Evolutionary conservation across 306 rosid species (phyloP).

Genomic region (Medicago ruthenica): DNA sequence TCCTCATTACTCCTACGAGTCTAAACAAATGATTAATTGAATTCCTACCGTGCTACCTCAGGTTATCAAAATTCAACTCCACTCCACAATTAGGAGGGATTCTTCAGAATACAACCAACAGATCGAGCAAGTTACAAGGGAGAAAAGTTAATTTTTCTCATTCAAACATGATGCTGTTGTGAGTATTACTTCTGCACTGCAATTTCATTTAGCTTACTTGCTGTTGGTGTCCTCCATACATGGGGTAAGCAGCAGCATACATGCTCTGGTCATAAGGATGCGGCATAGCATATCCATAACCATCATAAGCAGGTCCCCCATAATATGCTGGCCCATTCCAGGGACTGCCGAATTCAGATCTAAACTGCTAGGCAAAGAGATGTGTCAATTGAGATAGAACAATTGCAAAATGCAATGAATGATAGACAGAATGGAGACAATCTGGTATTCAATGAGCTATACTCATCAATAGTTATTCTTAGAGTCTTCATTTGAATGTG

Average conservation of each 20-base stretch:
- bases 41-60: constrained; percentile 61
- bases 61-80: constrained; percentile 85
- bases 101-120: constrained; percentile 54
- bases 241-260: constrained; percentile 85
- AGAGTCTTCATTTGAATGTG: background rate
- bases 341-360: constrained; percentile 73
- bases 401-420: constrained; percentile 1
- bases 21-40: constrained; percentile 65
- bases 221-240: constrained; percentile 90
- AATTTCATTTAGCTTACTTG: constrained; percentile 78
- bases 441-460: background rate
- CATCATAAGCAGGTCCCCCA: constrained; percentile 85
- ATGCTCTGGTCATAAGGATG: constrained; percentile 81
- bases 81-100: constrained; percentile 81
- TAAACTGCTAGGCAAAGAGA: constrained; percentile 56
- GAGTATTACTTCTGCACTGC: constrained; percentile 42
- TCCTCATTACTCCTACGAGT: constrained; percentile 48
- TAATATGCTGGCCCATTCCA: constrained; percentile 80
- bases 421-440: constrained; percentile 5
- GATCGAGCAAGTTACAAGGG: constrained; percentile 59
- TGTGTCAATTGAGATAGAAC: constrained; percentile 24
- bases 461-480: background rate
- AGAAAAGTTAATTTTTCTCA: constrained; percentile 38
- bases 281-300: constrained; percentile 84
- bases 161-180: constrained; percentile 45